Evolutionary conservation across 2,329 filamentous ascomycete genomes (phyloP).

Genomic region (Rugonectria rugulosa): DNA sequence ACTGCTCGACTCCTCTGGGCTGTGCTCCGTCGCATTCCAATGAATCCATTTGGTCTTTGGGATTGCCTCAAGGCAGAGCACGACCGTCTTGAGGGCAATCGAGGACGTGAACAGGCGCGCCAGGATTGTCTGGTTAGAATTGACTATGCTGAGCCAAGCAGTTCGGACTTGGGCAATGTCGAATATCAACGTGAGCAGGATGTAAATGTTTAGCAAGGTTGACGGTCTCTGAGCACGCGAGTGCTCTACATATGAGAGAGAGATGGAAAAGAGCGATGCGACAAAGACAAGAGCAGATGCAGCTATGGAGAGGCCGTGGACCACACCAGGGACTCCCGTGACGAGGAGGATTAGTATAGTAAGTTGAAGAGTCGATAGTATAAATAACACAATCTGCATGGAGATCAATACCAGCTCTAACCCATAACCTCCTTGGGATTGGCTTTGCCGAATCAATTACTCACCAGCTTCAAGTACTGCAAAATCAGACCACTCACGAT

Average conservation of each 20-base stretch:
- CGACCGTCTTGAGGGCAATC: conserved; percentile 44
- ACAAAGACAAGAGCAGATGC: conserved; percentile 34
- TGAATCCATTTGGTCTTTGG: conserved; percentile 49
- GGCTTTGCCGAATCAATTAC: too few species aligned
- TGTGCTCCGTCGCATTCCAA: conserved; percentile 48
- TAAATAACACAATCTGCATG: conserved; percentile 33
- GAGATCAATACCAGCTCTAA: too few species aligned
- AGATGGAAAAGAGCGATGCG: conserved; percentile 39
- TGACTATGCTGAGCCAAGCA: conserved; percentile 46
- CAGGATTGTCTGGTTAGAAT: conserved; percentile 22
- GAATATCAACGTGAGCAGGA: conserved; percentile 52
- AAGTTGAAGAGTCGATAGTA: conserved; percentile 43
- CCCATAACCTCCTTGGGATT: too few species aligned
- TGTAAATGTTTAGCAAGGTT: conserved; percentile 49
- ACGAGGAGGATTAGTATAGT: conserved; percentile 42
- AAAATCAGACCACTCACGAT: conserved; percentile 47
- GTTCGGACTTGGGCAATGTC: conserved; percentile 54
- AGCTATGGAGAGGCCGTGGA: conserved; percentile 39
- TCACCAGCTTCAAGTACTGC: conserved; percentile 42
- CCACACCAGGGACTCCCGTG: conserved; percentile 19
- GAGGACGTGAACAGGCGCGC: conserved; percentile 46
- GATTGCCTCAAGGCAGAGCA: conserved; percentile 48
- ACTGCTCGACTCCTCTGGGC: conserved; percentile 47
- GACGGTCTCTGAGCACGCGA: conserved; percentile 50
- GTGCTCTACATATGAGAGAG: conserved; percentile 48